Conservation (phyloP, 2,329 filamentous ascomycete genomes). For the Taxawa tesnikishii region DNA sequence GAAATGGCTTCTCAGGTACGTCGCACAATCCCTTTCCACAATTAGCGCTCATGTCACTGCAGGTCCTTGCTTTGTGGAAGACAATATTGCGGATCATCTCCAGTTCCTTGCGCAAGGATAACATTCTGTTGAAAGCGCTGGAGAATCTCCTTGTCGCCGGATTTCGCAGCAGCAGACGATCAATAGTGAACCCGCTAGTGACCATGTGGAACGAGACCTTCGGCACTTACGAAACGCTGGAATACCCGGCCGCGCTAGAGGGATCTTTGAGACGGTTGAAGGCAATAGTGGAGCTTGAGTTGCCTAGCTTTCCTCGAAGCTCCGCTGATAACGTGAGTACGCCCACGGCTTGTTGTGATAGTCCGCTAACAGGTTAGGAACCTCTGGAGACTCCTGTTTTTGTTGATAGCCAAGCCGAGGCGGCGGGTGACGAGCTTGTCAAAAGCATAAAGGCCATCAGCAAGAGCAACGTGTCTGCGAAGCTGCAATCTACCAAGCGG, state of each 20-base stretch:
- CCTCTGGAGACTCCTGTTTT: no score
- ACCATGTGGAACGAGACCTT: conserved; percentile 61
- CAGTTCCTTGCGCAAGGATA: conserved; percentile 37
- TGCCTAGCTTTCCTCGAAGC: conserved; percentile 34
- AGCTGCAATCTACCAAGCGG: no score
- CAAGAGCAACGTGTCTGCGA: no score
- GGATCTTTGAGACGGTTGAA: conserved; percentile 48
- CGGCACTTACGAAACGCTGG: conserved; percentile 43
- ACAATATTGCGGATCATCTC: conserved; percentile 36
- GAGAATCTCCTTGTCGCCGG: conserved; percentile 39
- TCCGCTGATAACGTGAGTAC: conserved; percentile 23
- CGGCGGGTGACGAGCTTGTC: no score
- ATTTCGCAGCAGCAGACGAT: conserved; percentile 39
- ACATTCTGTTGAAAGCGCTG: conserved; percentile 40
- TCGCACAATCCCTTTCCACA: neutral
- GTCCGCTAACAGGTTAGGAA: no score
- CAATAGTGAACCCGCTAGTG: conserved; percentile 39
- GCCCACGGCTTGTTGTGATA: no score
- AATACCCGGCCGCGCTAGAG: conserved; percentile 55
- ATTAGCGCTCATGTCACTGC: neutral
- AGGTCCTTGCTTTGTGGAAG: conserved; percentile 28
- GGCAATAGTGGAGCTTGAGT: conserved; percentile 37
- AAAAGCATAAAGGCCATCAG: no score
- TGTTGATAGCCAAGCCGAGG: neutral
- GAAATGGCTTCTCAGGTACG: conserved; percentile 2